Evolutionary conservation across 2,329 filamentous ascomycete genomes (phyloP).

Genomic region (Penicillium sp.): DNA sequence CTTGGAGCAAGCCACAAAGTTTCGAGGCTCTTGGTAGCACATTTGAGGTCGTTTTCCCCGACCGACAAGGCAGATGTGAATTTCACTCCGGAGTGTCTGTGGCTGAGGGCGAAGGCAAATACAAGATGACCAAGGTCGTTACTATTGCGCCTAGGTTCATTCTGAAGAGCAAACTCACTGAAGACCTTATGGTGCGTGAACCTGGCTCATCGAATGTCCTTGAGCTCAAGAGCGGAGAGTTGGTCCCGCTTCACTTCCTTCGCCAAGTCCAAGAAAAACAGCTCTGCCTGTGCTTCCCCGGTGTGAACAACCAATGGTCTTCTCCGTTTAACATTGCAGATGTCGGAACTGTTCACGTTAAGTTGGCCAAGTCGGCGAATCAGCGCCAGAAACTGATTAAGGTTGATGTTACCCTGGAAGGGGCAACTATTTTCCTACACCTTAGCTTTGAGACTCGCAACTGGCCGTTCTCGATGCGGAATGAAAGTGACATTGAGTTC

Average conservation of each 20-base stretch:
- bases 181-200: constrained; percentile 87
- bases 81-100: constrained; percentile 90
- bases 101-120: constrained; percentile 90
- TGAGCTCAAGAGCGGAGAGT: constrained; percentile 72
- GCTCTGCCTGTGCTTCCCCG: constrained; percentile 87
- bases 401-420: constrained; percentile 87
- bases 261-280: constrained; percentile 83
- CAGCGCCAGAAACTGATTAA: constrained; percentile 86
- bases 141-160: constrained; percentile 91
- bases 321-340: constrained; percentile 98
- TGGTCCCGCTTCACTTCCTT: constrained; percentile 87
- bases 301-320: constrained; percentile 95
- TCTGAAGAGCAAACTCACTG: constrained; percentile 86
- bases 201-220: constrained; percentile 86
- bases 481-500: constrained; percentile 96
- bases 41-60: constrained; percentile 81
- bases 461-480: constrained; percentile 98
- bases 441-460: constrained; percentile 88
- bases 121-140: constrained; percentile 94
- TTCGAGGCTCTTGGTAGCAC: constrained; percentile 97
- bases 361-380: constrained; percentile 78
- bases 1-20: constrained; percentile 97
- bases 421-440: constrained; percentile 89
- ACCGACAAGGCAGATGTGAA: constrained; percentile 69
- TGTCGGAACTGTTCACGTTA: constrained; percentile 87